Base-by-base conservation (phyloP, 1,284 basidiomycete genomes). In the Cutaneotrichosporon sp. region DNA sequence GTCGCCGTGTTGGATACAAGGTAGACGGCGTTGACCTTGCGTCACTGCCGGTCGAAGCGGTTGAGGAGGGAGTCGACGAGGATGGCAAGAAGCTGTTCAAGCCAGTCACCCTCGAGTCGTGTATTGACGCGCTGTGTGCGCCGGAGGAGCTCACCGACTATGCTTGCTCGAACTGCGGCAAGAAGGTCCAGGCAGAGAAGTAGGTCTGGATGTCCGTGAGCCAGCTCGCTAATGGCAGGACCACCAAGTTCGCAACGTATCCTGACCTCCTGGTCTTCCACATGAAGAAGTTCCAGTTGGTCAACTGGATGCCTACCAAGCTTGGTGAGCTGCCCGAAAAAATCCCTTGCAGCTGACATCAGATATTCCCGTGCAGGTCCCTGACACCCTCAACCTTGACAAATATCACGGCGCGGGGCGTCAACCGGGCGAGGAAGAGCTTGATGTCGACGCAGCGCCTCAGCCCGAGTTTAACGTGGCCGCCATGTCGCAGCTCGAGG, bases 221-320 rank as follows among this genome's bases (percentile, higher is more conserved):
- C 27, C 7, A 6, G 12, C 27, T 12, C 27, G 12, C 12, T 29
- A 29, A 29, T 12, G 12, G 12, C 27, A 68, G 92, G 85, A 75
- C 84, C 80, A 66, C 82, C 80, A 82, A 81, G 27, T 88, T 98
- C 63, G 81, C 87, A 5, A 87, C 88, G 0, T 92, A 94, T 79
- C 94, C 94, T 0, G 81, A 91, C 22, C 83, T 92, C 2, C 80
- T 98, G 0, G 85, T 94, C 5, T 73, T 99, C 1, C 93, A 97
- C 64, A 86, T 91, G 49, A 90, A 89, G 65, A 93, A 96, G 65
- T 97, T 97, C 78, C 89, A 94, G 74, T 81, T 97, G 6, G 85
- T 94, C 49, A 93, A 93, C 66, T 98, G 94, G 94, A 90, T 98
- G 4, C 94, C 96, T 0, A 83, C 87, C 5, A 98, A 98, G 73